Evolutionary conservation across 352 stramenopile species (phyloP), one percentile per base, ranked within the genome.

Genomic region (Blastocystis sp.): DNA sequence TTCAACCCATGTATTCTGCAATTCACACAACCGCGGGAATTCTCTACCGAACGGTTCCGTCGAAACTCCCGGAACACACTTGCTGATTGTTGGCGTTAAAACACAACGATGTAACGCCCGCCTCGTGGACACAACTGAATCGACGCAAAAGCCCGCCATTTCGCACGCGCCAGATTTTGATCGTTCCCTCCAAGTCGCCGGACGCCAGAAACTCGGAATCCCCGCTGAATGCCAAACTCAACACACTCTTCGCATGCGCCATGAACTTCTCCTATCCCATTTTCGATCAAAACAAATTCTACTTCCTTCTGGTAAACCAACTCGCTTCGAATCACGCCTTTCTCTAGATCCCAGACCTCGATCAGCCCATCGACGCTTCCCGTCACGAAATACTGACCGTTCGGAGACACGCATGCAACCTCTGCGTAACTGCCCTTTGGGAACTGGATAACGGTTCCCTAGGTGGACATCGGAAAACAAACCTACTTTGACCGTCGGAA

Each of bases 331-430:
- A 96, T 79, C 44, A 90, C 91, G 86, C 92, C 94, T 61, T 94
- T 94, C 56, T 97, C 93, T 84, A 91, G 88, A 88, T 96, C 93
- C 93, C 93, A 97, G 48, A 95, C 91, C 87, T 97, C 94, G 46
- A 97, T 91, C 84, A 97, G 94, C 3, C 93, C 94, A 87, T 97
- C 94, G 57, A 94, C 95, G 0, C 92, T 92, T 21, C 93, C 93
- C 2, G 92, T 97, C 14, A 96, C 91, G 1, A 97, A 89, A 87
- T 93, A 93, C 29, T 89, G 89, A 36, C 92, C 93, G 84, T 96
- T 92, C 0, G 90, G 89, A 88, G 92, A 92, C 87, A 97, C 97
- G 56, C 91, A 89, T 6, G 67, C 54, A 48, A 89, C 92, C 84
- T 95, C 91, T 3, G 92, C 91, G 73, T 89, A 90, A 18, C 90